phyloP scores from a whole-genome alignment of 2,329 filamentous ascomycete genomes.

The Microcyclospora tardicrescens region DNA sequence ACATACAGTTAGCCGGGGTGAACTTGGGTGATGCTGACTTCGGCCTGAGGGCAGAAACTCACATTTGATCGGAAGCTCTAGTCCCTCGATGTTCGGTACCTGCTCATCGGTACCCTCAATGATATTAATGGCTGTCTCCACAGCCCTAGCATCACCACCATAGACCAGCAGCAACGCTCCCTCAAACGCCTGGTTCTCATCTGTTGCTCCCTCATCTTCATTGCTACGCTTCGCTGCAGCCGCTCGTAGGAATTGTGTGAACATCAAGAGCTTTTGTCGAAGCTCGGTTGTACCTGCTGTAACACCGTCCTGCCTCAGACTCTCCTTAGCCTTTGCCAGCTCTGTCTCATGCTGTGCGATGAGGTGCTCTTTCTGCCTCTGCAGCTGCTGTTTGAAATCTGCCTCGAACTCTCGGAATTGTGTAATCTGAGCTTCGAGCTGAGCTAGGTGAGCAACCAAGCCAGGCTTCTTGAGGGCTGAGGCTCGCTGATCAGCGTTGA shows the following conservation, averaged over 20 bases:
- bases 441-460: slow-evolving; percentile 53
- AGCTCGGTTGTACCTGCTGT: slow-evolving; percentile 35
- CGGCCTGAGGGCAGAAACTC: slow-evolving; percentile 23
- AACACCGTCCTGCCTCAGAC: slow-evolving; percentile 41
- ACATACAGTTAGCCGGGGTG: neutral
- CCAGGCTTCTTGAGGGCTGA: slow-evolving; percentile 65
- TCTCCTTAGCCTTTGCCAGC: slow-evolving; percentile 42
- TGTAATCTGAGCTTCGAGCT: slow-evolving; percentile 59
- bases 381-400: slow-evolving; percentile 52
- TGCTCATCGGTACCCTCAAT: slow-evolving; percentile 58
- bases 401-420: slow-evolving; percentile 65
- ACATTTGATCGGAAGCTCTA: slow-evolving; percentile 60
- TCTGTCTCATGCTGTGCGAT: slow-evolving; percentile 44
- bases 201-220: slow-evolving; percentile 52
- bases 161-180: slow-evolving; percentile 68
- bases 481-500: slow-evolving; percentile 69
- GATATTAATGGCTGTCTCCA: slow-evolving; percentile 63
- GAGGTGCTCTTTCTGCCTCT: slow-evolving; percentile 44
- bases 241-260: slow-evolving; percentile 69
- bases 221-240: slow-evolving; percentile 61
- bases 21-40: no score
- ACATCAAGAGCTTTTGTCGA: slow-evolving; percentile 51
- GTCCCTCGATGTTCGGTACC: slow-evolving; percentile 51
- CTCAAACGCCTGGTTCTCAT: slow-evolving; percentile 71
- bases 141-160: slow-evolving; percentile 60